These are phyloP conservation scores for Durotheca rogersii DNA, from an alignment of 495 filamentous ascomycete species.

Conservation along the genomic window DNA sequence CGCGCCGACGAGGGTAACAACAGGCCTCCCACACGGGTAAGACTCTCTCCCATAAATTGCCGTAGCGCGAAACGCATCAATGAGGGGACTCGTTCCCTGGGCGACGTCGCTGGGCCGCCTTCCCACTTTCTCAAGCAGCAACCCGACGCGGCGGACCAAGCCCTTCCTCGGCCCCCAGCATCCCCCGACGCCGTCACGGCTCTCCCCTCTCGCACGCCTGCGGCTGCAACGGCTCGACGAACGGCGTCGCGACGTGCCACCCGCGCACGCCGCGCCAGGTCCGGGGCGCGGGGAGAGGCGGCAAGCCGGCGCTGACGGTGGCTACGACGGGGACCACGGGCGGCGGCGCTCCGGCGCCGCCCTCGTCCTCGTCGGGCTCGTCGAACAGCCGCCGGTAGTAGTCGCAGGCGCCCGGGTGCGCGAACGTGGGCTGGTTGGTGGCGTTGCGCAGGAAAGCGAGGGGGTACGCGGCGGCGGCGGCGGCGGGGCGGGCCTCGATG, in stretches of 20 bases:
- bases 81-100: too few relatives aligned
- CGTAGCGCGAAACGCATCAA: too few relatives aligned
- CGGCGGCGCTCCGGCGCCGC: conserved; percentile 36
- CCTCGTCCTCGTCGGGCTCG: conserved; percentile 33
- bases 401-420: conserved; percentile 39
- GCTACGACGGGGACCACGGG: conserved; percentile 27
- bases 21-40: too few relatives aligned
- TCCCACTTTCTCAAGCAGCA: too few relatives aligned
- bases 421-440: conserved; percentile 48
- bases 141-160: too few relatives aligned
- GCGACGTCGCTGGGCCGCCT: too few relatives aligned
- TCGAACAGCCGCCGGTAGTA: conserved; percentile 45
- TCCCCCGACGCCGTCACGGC: too few relatives aligned
- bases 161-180: too few relatives aligned
- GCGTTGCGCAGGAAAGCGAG: conserved; percentile 42
- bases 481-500: conserved; percentile 14
- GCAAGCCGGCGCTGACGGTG: conserved; percentile 29
- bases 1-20: too few relatives aligned
- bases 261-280: conserved; percentile 36
- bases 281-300: conserved; percentile 28
- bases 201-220: too few relatives aligned
- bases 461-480: conserved; percentile 32
- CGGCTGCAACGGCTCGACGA: conserved; percentile 40
- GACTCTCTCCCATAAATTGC: too few relatives aligned
- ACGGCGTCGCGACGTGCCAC: conserved; percentile 44